Percentiles rank a stretch among this genome's conserved stretches.
These are phyloP conservation scores for Dictyostelium capitatum DNA, from an alignment of 78 protist genomes.

Conservation along the genomic window DNA sequence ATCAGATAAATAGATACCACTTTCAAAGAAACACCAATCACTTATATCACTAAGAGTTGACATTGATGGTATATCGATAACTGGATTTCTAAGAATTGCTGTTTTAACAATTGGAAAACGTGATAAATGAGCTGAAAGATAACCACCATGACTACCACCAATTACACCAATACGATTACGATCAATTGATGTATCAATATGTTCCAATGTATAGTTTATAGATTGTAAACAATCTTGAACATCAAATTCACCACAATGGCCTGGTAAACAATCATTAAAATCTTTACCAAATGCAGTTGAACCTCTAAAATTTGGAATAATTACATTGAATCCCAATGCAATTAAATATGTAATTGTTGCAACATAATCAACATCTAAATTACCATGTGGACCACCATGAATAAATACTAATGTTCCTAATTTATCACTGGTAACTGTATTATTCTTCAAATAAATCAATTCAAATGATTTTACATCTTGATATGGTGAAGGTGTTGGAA, in stretches of 20 bases:
- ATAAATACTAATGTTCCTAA: conserved; percentile 9
- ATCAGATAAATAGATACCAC: conserved; percentile 29
- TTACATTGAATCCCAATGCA: conserved; percentile 47
- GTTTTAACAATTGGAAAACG: conserved; percentile 37
- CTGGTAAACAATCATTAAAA: conserved; percentile 55
- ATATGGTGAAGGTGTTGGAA: conserved; percentile 17
- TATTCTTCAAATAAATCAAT: conserved; percentile 23
- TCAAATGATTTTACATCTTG: conserved; percentile 38
- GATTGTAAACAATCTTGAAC: conserved; percentile 35
- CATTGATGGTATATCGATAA: conserved; percentile 63
- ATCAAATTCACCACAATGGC: conserved; percentile 48
- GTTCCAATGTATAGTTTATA: not conserved
- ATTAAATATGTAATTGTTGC: not conserved
- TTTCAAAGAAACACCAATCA: conserved; percentile 80
- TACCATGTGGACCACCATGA: conserved; percentile 81
- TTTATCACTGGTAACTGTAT: not conserved
- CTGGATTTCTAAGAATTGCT: conserved; percentile 68
- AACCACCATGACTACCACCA: conserved; percentile 84
- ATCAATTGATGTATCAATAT: conserved; percentile 23
- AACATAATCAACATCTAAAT: conserved; percentile 17
- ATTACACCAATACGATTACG: conserved; percentile 21
- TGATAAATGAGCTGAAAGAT: conserved; percentile 40
- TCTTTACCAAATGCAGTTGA: conserved; percentile 73
- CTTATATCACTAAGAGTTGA: conserved; percentile 65
- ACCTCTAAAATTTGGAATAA: conserved; percentile 59